phyloP scores from a whole-genome alignment of 1,139 yeast species.

The Ogataea hybrid region DNA sequence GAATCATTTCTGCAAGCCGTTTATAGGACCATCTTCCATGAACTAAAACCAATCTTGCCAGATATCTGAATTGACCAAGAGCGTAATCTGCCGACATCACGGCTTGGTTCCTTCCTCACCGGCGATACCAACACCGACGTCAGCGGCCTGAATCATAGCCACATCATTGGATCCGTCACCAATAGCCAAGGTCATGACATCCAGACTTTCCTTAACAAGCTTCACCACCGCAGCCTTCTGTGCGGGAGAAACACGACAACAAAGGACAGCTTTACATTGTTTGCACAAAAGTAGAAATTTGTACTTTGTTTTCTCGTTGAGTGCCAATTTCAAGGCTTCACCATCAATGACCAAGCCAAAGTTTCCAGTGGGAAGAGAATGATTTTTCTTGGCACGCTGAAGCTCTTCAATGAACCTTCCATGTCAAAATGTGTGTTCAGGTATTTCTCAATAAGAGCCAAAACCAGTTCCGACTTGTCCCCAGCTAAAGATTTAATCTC shows the following conservation, averaged over 20 bases:
- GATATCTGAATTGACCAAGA: conserved; percentile 86
- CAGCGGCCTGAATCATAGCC: conserved; percentile 98
- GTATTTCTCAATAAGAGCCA: conserved; percentile 56
- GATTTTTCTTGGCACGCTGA: conserved; percentile 63
- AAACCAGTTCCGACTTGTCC: conserved; percentile 46
- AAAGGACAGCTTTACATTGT: conserved; percentile 88
- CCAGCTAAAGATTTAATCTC: conserved; percentile 38
- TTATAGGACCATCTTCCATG: conserved; percentile 98
- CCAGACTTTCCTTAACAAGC: conserved; percentile 76
- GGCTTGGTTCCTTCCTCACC: conserved; percentile 99
- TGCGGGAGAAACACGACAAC: conserved; percentile 97
- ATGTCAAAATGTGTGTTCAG: conserved; percentile 60
- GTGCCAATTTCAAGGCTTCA: conserved; percentile 76
- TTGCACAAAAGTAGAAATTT: conserved; percentile 85
- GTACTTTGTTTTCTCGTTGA: conserved; percentile 50
- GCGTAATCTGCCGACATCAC: conserved; percentile 98
- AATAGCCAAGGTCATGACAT: conserved; percentile 87
- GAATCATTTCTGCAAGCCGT: conserved; percentile 90
- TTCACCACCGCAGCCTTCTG: conserved; percentile 97
- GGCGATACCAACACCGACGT: conserved; percentile 97
- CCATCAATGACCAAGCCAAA: conserved; percentile 92
- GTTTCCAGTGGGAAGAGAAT: conserved; percentile 72
- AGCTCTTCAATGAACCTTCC: conserved; percentile 61
- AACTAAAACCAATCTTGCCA: conserved; percentile 73
- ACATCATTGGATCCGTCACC: conserved; percentile 99